Evolutionary conservation across 2,329 filamentous ascomycete genomes (phyloP).

Genomic region (Botryotinia narcissicola): DNA sequence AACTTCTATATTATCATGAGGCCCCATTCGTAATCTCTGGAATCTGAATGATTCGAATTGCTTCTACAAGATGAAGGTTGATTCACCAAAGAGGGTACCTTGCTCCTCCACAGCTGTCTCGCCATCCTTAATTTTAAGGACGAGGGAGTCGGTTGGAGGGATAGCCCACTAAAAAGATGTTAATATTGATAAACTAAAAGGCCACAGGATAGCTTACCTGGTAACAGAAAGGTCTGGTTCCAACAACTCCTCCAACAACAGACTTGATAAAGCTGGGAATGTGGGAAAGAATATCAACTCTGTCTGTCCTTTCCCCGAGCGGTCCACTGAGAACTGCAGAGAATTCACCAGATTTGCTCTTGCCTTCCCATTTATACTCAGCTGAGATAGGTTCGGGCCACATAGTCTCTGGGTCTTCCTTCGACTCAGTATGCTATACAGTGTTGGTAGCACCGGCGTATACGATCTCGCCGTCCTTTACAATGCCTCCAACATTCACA

Average conservation of each 20-base stretch:
- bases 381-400: slow-evolving; percentile 83
- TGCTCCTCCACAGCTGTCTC: slow-evolving; percentile 71
- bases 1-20: slow-evolving; percentile 16
- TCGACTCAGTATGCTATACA: slow-evolving; percentile 67
- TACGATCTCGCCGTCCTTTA: slow-evolving; percentile 77
- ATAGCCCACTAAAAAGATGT: slow-evolving; percentile 56
- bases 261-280: slow-evolving; percentile 94
- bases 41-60: slow-evolving; percentile 10
- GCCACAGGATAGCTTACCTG: slow-evolving; percentile 58
- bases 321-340: slow-evolving; percentile 66
- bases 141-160: slow-evolving; percentile 61
- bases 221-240: slow-evolving; percentile 97
- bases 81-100: slow-evolving; percentile 79
- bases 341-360: slow-evolving; percentile 72
- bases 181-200: slow-evolving; percentile 24
- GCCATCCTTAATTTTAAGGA: slow-evolving; percentile 80
- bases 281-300: slow-evolving; percentile 94
- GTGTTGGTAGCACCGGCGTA: slow-evolving; percentile 65
- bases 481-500: slow-evolving; percentile 80
- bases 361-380: slow-evolving; percentile 76
- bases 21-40: neutral
- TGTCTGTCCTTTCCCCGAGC: slow-evolving; percentile 70
- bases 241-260: slow-evolving; percentile 85
- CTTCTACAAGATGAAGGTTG: slow-evolving; percentile 80
- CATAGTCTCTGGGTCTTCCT: slow-evolving; percentile 72